Conservation (phyloP, 495 filamentous ascomycete species). For the Evernia prunastri region DNA sequence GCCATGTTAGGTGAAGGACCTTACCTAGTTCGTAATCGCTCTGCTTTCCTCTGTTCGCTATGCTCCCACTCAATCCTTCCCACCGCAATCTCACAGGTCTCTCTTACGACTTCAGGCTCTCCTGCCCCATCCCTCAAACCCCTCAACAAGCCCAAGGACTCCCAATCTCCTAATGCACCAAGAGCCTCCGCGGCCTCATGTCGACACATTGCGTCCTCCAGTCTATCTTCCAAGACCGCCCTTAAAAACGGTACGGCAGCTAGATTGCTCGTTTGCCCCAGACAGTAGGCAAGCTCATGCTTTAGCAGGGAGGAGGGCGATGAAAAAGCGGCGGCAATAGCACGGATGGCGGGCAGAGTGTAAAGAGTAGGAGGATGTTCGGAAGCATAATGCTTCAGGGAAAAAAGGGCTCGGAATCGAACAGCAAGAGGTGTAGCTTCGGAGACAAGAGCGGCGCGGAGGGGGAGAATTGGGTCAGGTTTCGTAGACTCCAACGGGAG, state of each 20-base stretch:
- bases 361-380: conserved; percentile 54
- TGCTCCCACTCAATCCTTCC: conserved; percentile 91
- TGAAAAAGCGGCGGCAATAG: conserved; percentile 81
- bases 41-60: conserved; percentile 58
- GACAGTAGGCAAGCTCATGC: conserved; percentile 95
- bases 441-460: conserved; percentile 70
- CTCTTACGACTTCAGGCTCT: conserved; percentile 72
- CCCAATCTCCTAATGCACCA: conserved; percentile 71
- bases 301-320: conserved; percentile 84
- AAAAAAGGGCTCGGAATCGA: conserved; percentile 96
- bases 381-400: conserved; percentile 85
- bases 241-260: conserved; percentile 69
- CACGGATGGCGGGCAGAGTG: conserved; percentile 71
- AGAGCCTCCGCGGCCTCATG: conserved; percentile 96
- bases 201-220: conserved; percentile 89
- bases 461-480: conserved; percentile 40
- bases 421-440: conserved; percentile 76
- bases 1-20: conserved; percentile 20
- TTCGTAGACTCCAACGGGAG: not conserved
- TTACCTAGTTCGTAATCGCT: conserved; percentile 74
- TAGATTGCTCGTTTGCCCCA: conserved; percentile 77
- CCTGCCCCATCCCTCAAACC: conserved; percentile 60
- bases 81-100: conserved; percentile 96
- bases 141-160: conserved; percentile 65
- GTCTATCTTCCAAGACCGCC: conserved; percentile 64